phyloP scores from a whole-genome alignment of 1,139 yeast genomes.

The Zygosaccharomyces sapae region DNA sequence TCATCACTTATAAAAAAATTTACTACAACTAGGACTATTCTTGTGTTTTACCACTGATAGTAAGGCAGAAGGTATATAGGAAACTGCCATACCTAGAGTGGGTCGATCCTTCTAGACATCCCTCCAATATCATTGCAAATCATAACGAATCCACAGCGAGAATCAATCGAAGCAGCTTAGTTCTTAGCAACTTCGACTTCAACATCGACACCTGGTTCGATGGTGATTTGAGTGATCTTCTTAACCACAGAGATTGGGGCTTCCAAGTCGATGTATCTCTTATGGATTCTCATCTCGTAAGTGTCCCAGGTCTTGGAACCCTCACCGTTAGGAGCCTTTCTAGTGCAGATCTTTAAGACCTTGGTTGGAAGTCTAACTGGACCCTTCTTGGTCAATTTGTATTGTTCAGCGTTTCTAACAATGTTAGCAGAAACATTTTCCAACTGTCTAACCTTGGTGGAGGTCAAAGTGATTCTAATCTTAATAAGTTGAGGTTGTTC shows the following conservation, averaged over 20 bases:
- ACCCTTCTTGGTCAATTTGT: constrained; percentile 87
- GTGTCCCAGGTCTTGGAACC: constrained; percentile 99
- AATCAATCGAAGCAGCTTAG: constrained; percentile 16
- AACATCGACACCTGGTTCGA: constrained; percentile 70
- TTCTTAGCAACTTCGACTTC: constrained; percentile 46
- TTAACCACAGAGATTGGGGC: constrained; percentile 93
- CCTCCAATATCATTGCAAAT: background rate
- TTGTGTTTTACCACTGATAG: constrained; percentile 37
- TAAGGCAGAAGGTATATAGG: constrained; percentile 38
- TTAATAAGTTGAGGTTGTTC: constrained; percentile 86
- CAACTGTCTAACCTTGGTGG: constrained; percentile 97
- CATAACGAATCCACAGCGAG: constrained; percentile 3
- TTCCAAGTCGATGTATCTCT: constrained; percentile 98
- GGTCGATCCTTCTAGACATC: constrained; percentile 19
- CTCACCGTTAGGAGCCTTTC: constrained; percentile 99
- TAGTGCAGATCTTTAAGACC: constrained; percentile 97
- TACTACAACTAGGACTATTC: constrained; percentile 6
- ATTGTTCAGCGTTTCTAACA: constrained; percentile 79
- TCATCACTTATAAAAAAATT: background rate
- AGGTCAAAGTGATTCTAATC: constrained; percentile 98
- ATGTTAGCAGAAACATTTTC: constrained; percentile 91
- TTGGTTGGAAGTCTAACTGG: constrained; percentile 99
- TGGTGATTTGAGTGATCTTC: constrained; percentile 93
- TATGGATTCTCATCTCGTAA: constrained; percentile 99
- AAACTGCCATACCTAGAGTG: constrained; percentile 40